phyloP scores from a whole-genome alignment of 768 basidiomycete genomes.

The Dioszegia crocea region DNA sequence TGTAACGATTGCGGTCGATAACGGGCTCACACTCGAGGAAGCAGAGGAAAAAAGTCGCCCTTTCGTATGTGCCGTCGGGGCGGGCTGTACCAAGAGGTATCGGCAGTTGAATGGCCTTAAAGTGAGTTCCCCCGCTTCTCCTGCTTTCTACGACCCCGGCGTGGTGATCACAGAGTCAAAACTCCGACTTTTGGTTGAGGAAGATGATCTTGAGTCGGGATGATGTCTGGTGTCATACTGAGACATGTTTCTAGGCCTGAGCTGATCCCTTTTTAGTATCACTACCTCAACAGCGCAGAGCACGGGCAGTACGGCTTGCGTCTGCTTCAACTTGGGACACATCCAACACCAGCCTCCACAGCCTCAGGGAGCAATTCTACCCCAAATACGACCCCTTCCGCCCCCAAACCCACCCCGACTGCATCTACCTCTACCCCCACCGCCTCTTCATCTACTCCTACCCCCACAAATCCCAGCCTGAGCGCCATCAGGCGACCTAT shows the following conservation, averaged over 20 bases:
- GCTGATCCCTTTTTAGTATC: conserved; percentile 52
- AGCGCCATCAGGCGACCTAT: neutral
- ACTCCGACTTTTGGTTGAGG: no score
- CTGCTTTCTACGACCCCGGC: no score
- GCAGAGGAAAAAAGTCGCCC: conserved; percentile 77
- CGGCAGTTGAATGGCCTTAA: conserved; percentile 96
- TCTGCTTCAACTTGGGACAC: conserved; percentile 61
- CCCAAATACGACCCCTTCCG: neutral
- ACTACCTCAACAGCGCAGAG: conserved; percentile 93
- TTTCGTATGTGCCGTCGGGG: conserved; percentile 80
- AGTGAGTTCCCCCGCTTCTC: conserved; percentile 22
- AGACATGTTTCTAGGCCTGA: neutral
- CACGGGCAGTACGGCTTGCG: conserved; percentile 86
- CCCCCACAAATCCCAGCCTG: neutral
- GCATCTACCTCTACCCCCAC: neutral
- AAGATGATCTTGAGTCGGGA: no score
- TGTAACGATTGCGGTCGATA: conserved; percentile 67
- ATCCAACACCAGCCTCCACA: conserved; percentile 25
- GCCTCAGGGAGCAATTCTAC: neutral
- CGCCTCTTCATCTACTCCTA: neutral
- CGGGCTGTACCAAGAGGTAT: conserved; percentile 64
- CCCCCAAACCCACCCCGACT: neutral
- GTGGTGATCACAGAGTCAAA: no score
- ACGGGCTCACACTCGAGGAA: conserved; percentile 62
- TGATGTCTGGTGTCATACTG: no score